Evolutionary conservation across 768 basidiomycete genomes (phyloP), one percentile per base, ranked within the genome.

Genomic region (Termitomyces sp.): DNA sequence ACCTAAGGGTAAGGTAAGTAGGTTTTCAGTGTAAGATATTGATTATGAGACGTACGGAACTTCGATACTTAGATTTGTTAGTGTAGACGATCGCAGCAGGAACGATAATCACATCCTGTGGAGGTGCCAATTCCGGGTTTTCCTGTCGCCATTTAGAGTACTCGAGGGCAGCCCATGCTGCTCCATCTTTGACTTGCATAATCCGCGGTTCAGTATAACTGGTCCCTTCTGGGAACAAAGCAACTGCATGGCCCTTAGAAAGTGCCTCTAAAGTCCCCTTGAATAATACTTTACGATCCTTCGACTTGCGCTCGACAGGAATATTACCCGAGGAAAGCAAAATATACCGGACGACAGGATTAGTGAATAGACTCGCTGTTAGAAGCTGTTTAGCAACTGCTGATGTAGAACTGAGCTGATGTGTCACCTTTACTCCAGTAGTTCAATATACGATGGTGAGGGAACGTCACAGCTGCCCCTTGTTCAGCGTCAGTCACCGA

Each of bases 1-100:
- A 85, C 87, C 86, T 89, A 62, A 57, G 55, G 23, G 40, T 14
- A 10, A 44, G 47, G 19, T 45, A 30, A 33, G 48, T 37, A 44
- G 47, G 31, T 43, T 51, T 43, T 21, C 31, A 42, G 21, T 51
- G 33, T 44, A 61, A 67, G 55, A 15, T 41, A 37, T 71, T 58
- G 49, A 46, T n/a, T 17, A 46, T 31, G 19, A 75, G 62, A 75
- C 91, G 73, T 57, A 94, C 95, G 62, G 83, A 73, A 67, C 93
- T 95, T 60, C 95, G 80, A 68, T 98, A 99, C 75, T 95, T 96
- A 37, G 89, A 84, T 71, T 99, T 98, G 74, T 98, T 87, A 55
- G 91, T 93, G 70, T 98, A 98, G 14, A 93, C 92, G 60, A 99
- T 94, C 5, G 91, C 85, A 21, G 86, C 84, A 7, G 95, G 94